phyloP scores from a whole-genome alignment of 768 basidiomycete species.

The Boletus edulis region DNA sequence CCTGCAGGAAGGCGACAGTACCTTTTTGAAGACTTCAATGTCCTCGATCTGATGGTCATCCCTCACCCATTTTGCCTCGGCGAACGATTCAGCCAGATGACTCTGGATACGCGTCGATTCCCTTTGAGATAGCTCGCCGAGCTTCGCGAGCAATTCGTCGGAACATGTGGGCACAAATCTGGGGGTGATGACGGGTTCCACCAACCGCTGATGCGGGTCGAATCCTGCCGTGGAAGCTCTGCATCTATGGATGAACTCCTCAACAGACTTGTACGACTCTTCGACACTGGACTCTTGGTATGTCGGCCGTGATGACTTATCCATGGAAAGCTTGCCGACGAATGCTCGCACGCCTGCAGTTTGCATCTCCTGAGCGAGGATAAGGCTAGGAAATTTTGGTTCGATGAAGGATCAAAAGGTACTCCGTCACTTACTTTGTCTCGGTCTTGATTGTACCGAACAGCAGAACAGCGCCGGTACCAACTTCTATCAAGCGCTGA shows the following conservation, averaged over 20 bases:
- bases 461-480: constrained; percentile 73
- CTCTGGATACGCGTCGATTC: constrained; percentile 65
- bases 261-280: constrained; percentile 48
- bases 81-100: constrained; percentile 79
- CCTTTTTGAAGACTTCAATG: constrained; percentile 72
- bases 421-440: constrained; percentile 61
- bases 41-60: constrained; percentile 61
- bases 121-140: constrained; percentile 52
- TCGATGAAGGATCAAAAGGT: not conserved
- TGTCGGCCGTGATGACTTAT: constrained; percentile 65
- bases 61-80: constrained; percentile 72
- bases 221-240: constrained; percentile 37
- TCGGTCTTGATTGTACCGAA: constrained; percentile 84
- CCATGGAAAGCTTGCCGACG: constrained; percentile 92
- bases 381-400: constrained; percentile 46
- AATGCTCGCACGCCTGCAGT: constrained; percentile 70
- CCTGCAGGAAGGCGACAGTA: constrained; percentile 24
- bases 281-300: constrained; percentile 64
- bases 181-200: constrained; percentile 84
- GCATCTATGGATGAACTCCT: constrained; percentile 57
- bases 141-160: constrained; percentile 58
- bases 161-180: constrained; percentile 91
- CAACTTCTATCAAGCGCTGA: constrained; percentile 61
- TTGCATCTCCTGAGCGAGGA: constrained; percentile 76
- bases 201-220: constrained; percentile 46